These are phyloP conservation scores for Xanthoparmelia taractica DNA, from an alignment of 495 filamentous ascomycete species.

Conservation along the genomic window DNA sequence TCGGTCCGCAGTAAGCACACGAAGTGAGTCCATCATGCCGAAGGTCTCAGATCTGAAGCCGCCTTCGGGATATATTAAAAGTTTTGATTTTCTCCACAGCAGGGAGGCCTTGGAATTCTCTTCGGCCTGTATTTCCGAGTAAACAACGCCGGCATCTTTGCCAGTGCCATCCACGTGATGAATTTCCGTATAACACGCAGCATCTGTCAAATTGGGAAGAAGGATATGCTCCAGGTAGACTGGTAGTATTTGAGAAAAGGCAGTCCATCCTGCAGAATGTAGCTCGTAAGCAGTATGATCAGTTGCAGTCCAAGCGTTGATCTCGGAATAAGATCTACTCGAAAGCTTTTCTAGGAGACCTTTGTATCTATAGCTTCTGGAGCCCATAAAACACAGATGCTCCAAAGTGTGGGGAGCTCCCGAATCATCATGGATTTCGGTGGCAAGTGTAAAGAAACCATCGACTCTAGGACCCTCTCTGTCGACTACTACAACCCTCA, in stretches of 20 bases:
- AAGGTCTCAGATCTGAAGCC: constrained; percentile 97
- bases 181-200: constrained; percentile 90
- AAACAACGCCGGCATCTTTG: constrained; percentile 94
- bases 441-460: constrained; percentile 91
- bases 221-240: constrained; percentile 95
- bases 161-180: constrained; percentile 89
- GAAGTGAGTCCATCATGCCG: constrained; percentile 87
- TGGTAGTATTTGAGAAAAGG: constrained; percentile 87
- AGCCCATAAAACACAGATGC: constrained; percentile 97
- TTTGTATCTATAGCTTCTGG: constrained; percentile 87
- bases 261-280: constrained; percentile 91
- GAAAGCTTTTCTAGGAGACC: constrained; percentile 91
- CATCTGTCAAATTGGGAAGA: constrained; percentile 83
- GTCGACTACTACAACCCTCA: constrained; percentile 88
- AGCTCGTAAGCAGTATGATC: constrained; percentile 97
- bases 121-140: constrained; percentile 97
- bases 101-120: constrained; percentile 76
- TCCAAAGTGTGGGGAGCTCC: constrained; percentile 94
- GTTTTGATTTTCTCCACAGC: constrained; percentile 70
- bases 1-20: constrained; percentile 75
- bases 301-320: constrained; percentile 85
- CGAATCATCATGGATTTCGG: constrained; percentile 95
- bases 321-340: constrained; percentile 82
- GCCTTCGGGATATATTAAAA: constrained; percentile 77
- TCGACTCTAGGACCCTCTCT: constrained; percentile 87